These are phyloP conservation scores for Tetrahymena thermophila DNA, from an alignment of 73 alveolate species.

Conservation along the genomic window DNA sequence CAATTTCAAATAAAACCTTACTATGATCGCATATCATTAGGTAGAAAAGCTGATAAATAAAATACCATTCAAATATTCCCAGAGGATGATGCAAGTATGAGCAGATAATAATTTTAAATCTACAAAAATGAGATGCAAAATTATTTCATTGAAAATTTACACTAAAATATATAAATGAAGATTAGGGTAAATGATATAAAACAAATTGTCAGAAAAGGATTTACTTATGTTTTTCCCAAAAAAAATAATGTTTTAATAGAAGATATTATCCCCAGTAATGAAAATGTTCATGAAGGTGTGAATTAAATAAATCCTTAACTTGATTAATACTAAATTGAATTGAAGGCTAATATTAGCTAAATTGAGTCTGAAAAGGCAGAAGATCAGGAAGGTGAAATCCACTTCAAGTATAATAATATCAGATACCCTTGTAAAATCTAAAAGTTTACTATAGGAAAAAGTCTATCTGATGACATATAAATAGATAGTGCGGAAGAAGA, in stretches of 20 bases:
- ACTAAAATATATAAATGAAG: background rate
- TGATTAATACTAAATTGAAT: background rate
- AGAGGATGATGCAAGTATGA: background rate
- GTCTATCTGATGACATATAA: background rate
- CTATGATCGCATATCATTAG: background rate
- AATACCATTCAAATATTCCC: background rate
- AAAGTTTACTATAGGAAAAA: background rate
- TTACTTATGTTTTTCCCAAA: background rate
- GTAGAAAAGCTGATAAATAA: background rate
- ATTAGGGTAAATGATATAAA: background rate
- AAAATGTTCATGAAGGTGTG: background rate
- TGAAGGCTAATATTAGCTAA: background rate
- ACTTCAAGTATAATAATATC: background rate
- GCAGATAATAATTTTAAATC: background rate
- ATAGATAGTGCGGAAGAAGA: background rate
- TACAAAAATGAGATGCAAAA: background rate
- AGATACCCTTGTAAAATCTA: background rate
- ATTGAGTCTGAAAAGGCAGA: background rate
- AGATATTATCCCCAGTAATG: background rate
- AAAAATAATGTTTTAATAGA: background rate
- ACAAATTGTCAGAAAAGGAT: background rate
- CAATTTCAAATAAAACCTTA: background rate
- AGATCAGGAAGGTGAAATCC: background rate
- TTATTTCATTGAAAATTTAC: background rate
- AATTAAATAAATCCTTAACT: background rate